Base-by-base conservation (phyloP, 2,329 filamentous ascomycete genomes). In the Xylariaceae sp. region DNA sequence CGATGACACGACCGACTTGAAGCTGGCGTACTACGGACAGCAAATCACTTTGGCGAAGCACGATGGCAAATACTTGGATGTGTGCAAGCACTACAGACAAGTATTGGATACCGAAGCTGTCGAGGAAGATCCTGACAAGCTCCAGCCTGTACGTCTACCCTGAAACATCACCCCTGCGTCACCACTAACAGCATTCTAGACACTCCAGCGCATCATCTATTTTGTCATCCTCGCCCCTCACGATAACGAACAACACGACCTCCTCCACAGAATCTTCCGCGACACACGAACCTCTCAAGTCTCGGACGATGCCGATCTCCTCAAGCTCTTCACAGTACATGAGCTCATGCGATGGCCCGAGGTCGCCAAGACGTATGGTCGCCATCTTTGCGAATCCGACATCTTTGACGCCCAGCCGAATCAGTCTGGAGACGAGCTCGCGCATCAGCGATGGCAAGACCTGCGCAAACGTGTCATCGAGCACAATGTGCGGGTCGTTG, bases 331-430 rank as follows among this genome's bases (percentile, higher is more conserved):
- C 73, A 99, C 94, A 31, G 85, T 96, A 5, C 89, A 89, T 60
- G 94, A 99, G 76, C 80, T 99, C 58, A 99, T 99, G 94, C 88
- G 93, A 69, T 99, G 94, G 94, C 93, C 94, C 11, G 87, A 94
- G 69, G 90, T 99, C 36, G 82, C 92, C 33, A 86, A 93, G 73
- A 83, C 88, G 56, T 99, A 95, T 63, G 92, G 92, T 2, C 87
- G 89, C 19, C 90, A 97, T 66, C 81, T 99, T 42, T 92, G 88
- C 73, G 78, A 80, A 62, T 96, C 90, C 9, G 94, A 99, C 68
- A 88, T 99, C 50, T 99, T 99, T 68, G 87, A 89, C 63, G 80
- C 81, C 22, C 77, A 80, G 45, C 70, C 81, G 59, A 77, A 81
- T 58, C 77, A 85, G 60, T 85, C 87, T 6, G 76, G 79, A 33